phyloP scores from a whole-genome alignment of 129 eudicot genomes.

The Saussurea involucrata region DNA sequence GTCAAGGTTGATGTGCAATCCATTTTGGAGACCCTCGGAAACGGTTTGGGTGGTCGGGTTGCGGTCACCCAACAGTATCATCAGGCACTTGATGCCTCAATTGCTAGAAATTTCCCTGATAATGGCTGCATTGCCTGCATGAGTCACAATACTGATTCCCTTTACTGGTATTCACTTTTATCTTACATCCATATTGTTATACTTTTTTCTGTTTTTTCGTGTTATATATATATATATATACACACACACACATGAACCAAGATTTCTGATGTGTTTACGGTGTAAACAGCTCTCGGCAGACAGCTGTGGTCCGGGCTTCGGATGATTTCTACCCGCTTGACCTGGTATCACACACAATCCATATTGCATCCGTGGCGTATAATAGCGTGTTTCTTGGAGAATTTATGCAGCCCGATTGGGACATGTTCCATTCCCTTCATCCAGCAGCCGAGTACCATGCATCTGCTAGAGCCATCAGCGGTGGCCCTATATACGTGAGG shows the following conservation, averaged over 20 bases:
- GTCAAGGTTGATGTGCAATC: constrained; percentile 81
- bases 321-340: constrained; percentile 92
- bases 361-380: constrained; percentile 76
- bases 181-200: not conserved
- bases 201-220: not conserved
- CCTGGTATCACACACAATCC: constrained; percentile 81
- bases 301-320: constrained; percentile 83
- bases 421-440: constrained; percentile 87
- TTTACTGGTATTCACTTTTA: constrained; percentile 52
- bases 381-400: constrained; percentile 90
- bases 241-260: not conserved
- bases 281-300: constrained; percentile 73
- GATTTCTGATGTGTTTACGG: not conserved
- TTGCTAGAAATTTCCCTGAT: constrained; percentile 66
- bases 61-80: constrained; percentile 69
- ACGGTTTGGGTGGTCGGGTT: constrained; percentile 75
- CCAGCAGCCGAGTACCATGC: constrained; percentile 83
- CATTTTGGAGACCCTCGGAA: constrained; percentile 74
- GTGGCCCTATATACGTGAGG: constrained; percentile 87
- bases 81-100: constrained; percentile 76
- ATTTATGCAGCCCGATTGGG: constrained; percentile 96
- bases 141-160: constrained; percentile 78
- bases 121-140: constrained; percentile 82
- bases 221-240: not conserved
- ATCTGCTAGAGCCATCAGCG: constrained; percentile 78